Conservation (phyloP, 1,284 basidiomycete species). For the Tetrapyrgos nigripes region DNA sequence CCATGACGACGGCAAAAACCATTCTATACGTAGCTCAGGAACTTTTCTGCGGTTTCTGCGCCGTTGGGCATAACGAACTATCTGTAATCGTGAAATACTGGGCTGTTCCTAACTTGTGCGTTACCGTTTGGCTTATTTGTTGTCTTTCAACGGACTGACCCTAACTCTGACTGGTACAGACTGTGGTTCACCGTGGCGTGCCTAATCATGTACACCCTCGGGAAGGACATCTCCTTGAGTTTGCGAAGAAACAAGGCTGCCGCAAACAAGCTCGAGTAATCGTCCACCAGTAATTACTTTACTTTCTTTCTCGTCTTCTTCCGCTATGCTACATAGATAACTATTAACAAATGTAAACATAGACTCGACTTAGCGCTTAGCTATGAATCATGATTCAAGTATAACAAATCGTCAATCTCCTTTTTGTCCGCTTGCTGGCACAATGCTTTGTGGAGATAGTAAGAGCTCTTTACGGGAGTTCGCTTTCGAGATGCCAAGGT, state of each 20-base stretch:
- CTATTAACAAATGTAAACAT: too few species aligned
- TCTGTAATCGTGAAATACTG: constrained; percentile 48
- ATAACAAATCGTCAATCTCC: too few species aligned
- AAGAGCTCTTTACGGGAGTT: too few species aligned
- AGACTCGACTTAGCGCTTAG: too few species aligned
- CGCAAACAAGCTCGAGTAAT: neutral
- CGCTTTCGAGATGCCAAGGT: too few species aligned
- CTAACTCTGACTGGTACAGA: constrained; percentile 24
- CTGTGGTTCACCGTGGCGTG: constrained; percentile 48
- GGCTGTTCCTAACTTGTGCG: constrained; percentile 56
- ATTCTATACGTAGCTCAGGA: constrained; percentile 57
- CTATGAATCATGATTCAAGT: too few species aligned
- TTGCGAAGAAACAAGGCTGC: neutral
- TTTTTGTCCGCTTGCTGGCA: too few species aligned
- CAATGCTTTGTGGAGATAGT: too few species aligned
- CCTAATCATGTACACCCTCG: constrained; percentile 43
- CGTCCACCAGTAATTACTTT: too few species aligned
- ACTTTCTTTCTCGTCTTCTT: too few species aligned
- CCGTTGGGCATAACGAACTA: constrained; percentile 55
- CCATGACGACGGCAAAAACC: constrained; percentile 62
- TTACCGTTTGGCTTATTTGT: constrained; percentile 8
- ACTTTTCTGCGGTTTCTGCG: constrained; percentile 50
- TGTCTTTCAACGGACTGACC: constrained; percentile 1
- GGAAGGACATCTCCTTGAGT: constrained; percentile 35
- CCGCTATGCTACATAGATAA: too few species aligned